Evolutionary conservation across 495 filamentous ascomycete genomes (phyloP).

Genomic region (Bacidia gigantensis): DNA sequence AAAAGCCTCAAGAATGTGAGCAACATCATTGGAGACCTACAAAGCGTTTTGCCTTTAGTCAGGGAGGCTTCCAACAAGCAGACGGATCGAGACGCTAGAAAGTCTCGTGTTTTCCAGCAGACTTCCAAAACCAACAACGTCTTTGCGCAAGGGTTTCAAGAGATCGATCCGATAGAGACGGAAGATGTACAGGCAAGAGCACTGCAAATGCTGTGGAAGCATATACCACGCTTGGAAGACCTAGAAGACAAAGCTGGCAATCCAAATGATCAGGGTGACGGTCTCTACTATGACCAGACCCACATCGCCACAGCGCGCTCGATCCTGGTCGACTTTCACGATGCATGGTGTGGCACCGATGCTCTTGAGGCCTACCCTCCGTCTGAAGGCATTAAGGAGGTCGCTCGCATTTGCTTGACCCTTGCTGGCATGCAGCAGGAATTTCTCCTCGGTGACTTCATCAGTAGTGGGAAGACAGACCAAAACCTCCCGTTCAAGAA

Average conservation of each 20-base stretch:
- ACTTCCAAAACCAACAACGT: neutral
- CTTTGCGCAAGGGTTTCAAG: neutral
- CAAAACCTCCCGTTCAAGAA: neutral
- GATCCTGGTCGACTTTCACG: slow-evolving; percentile 6
- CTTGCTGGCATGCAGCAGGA: slow-evolving; percentile 4
- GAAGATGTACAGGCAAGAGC: neutral
- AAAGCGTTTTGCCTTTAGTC: neutral
- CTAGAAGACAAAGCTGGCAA: slow-evolving; percentile 5
- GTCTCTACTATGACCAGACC: slow-evolving; percentile 3
- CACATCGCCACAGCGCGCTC: neutral
- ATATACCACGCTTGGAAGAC: neutral
- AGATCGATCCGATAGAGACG: neutral
- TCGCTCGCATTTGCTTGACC: slow-evolving; percentile 5
- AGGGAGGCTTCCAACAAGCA: slow-evolving; percentile 1
- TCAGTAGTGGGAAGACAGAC: neutral
- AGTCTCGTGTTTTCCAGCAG: slow-evolving; percentile 1
- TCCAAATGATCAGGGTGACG: slow-evolving; percentile 8
- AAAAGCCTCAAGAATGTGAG: neutral
- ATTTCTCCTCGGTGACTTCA: slow-evolving; percentile 8
- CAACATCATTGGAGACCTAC: neutral
- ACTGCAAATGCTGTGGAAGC: neutral
- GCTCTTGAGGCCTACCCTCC: neutral
- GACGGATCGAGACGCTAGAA: neutral
- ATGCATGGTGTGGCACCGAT: slow-evolving; percentile 5
- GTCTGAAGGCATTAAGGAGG: neutral